A percentile compares a stretch with the other conserved stretches of the same genome.
These are phyloP conservation scores for Actinidia chinensis DNA, from an alignment of 179 eudicot genomes.

Conservation along the genomic window DNA sequence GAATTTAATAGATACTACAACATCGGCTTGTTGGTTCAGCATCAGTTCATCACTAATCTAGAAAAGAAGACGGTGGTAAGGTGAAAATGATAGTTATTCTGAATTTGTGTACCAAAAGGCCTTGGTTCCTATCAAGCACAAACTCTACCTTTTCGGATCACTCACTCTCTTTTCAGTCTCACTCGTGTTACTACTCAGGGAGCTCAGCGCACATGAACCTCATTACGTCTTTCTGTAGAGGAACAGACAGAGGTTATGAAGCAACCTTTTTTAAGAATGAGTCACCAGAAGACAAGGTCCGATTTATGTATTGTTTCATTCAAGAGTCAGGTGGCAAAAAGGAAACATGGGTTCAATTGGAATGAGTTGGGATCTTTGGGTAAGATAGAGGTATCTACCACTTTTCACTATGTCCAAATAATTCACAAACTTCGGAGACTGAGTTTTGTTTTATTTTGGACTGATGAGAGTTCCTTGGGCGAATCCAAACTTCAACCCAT, in stretches of 20 bases:
- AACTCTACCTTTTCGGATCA: conserved; percentile 39
- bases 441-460: conserved; percentile 68
- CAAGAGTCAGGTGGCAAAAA: conserved; percentile 34
- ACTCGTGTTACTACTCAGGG: conserved; percentile 41
- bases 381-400: conserved; percentile 70
- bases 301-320: conserved; percentile 54
- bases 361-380: conserved; percentile 45
- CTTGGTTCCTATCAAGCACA: conserved; percentile 43
- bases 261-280: conserved; percentile 43
- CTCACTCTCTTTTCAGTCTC: conserved; percentile 35
- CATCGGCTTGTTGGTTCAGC: conserved; percentile 23
- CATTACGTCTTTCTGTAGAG: conserved; percentile 65
- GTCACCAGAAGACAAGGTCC: conserved; percentile 33
- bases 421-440: conserved; percentile 55
- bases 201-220: conserved; percentile 70
- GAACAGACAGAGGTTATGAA: conserved; percentile 58
- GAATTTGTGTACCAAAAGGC: conserved; percentile 37
- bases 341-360: conserved; percentile 28
- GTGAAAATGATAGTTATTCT: conserved; percentile 27
- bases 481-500: conserved; percentile 32
- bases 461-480: conserved; percentile 30
- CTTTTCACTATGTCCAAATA: conserved; percentile 40
- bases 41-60: conserved; percentile 28
- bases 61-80: conserved; percentile 29
- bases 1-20: conserved; percentile 32